phyloP scores from a whole-genome alignment of 768 basidiomycete genomes.

The Suillus brevipes region DNA sequence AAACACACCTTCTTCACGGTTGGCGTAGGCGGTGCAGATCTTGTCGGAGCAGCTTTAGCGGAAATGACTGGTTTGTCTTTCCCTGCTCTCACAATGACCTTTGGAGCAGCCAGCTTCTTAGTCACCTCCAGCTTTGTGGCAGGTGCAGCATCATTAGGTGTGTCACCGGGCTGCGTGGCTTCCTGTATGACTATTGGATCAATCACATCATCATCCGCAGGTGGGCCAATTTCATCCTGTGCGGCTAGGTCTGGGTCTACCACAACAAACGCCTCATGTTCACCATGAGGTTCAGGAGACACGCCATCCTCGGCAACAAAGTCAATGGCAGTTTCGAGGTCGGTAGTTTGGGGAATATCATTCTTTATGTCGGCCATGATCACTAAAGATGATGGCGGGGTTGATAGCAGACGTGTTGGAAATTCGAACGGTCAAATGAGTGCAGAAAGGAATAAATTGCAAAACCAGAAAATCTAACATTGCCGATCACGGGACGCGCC shows the following conservation, averaged over 20 bases:
- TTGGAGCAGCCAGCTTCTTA: constrained; percentile 30
- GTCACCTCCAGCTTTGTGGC: constrained; percentile 21
- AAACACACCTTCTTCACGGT: constrained; percentile 67
- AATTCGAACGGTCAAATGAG: constrained; percentile 11
- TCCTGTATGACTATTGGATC: constrained; percentile 20
- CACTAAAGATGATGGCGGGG: constrained; percentile 22
- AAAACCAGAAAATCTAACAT: constrained; percentile 14
- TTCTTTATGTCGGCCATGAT: constrained; percentile 40
- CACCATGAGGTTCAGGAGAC: constrained; percentile 29
- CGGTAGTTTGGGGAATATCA: constrained; percentile 19
- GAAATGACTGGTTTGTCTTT: constrained; percentile 39
- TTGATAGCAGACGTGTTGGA: constrained; percentile 7
- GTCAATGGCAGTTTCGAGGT: constrained; percentile 24
- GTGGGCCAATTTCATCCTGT: constrained; percentile 18
- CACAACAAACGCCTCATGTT: constrained; percentile 42
- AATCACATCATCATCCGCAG: constrained; percentile 19
- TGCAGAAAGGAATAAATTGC: constrained; percentile 14
- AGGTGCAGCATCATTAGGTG: constrained; percentile 17
- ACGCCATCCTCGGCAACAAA: constrained; percentile 21
- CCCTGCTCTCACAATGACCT: constrained; percentile 22
- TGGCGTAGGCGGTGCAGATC: constrained; percentile 52
- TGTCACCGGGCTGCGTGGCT: constrained; percentile 27
- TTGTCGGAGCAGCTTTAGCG: constrained; percentile 45
- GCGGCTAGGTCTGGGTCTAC: constrained; percentile 28
- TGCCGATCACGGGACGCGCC: constrained; percentile 16